These are phyloP conservation scores for Mycena vitilis DNA, from an alignment of 768 basidiomycete genomes.

Conservation along the genomic window DNA sequence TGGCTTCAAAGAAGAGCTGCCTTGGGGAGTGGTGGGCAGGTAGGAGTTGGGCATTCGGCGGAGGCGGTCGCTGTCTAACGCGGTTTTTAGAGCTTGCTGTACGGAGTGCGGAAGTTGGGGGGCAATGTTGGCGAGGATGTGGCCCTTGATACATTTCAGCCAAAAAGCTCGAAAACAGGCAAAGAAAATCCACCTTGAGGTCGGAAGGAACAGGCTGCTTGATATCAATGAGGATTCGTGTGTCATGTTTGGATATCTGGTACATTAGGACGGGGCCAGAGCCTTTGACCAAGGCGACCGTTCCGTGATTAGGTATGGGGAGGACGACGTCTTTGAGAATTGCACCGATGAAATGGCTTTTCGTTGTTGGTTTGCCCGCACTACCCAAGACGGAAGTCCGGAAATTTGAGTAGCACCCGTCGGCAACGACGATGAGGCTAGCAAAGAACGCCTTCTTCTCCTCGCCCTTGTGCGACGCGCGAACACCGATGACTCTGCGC, in stretches of 20 bases:
- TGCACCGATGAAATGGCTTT: slow-evolving; percentile 87
- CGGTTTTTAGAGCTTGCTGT: slow-evolving; percentile 70
- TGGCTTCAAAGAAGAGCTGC: slow-evolving; percentile 60
- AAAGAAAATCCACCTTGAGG: slow-evolving; percentile 67
- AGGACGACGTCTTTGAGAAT: slow-evolving; percentile 81
- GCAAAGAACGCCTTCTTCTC: slow-evolving; percentile 72
- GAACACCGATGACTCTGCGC: slow-evolving; percentile 73
- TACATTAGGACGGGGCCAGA: slow-evolving; percentile 93
- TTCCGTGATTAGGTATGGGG: slow-evolving; percentile 84
- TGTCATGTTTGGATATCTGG: slow-evolving; percentile 90
- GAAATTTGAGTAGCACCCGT: slow-evolving; percentile 97
- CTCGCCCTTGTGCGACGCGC: slow-evolving; percentile 53
- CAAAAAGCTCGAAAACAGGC: slow-evolving; percentile 1
- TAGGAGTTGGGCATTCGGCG: slow-evolving; percentile 97
- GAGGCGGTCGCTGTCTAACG: slow-evolving; percentile 84
- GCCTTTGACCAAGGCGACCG: slow-evolving; percentile 83
- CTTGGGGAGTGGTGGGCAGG: slow-evolving; percentile 83
- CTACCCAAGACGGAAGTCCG: slow-evolving; percentile 72
- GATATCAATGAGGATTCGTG: slow-evolving; percentile 93
- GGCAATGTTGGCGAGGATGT: slow-evolving; percentile 78
- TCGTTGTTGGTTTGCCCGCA: slow-evolving; percentile 63
- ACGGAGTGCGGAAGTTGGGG: slow-evolving; percentile 85
- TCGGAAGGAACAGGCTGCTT: slow-evolving; percentile 86
- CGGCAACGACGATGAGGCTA: slow-evolving; percentile 87
- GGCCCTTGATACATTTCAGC: slow-evolving; percentile 52